phyloP scores from a whole-genome alignment of 306 rosid genomes.

The Gastrolobium villosum region DNA sequence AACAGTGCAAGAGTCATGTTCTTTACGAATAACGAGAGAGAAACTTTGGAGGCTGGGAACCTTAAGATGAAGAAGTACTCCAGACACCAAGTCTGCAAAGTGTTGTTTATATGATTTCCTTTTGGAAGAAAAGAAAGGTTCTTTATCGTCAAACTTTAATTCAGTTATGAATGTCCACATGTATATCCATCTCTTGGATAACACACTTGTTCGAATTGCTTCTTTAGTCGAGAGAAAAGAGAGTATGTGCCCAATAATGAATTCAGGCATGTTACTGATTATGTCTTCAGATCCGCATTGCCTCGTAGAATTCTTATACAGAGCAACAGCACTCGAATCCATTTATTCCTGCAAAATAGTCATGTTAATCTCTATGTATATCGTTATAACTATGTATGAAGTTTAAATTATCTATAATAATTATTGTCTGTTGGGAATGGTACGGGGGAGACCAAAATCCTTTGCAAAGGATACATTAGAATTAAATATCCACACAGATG shows the following conservation, averaged over 20 bases:
- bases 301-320: not conserved
- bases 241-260: conserved; percentile 21
- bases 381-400: too few species aligned
- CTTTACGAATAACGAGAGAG: not conserved
- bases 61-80: not conserved
- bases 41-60: conserved; percentile 1
- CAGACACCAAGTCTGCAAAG: not conserved
- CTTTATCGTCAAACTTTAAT: not conserved
- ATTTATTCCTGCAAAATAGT: not conserved
- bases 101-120: not conserved
- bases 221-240: conserved; percentile 16
- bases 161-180: conserved; percentile 29
- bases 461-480: too few species aligned
- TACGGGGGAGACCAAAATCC: too few species aligned
- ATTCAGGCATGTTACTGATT: conserved; percentile 31
- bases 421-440: too few species aligned
- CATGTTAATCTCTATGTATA: too few species aligned
- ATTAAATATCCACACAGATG: too few species aligned
- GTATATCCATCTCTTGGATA: conserved; percentile 36
- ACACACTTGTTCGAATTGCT: conserved; percentile 37
- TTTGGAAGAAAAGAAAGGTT: not conserved
- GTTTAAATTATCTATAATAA: too few species aligned
- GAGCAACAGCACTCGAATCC: not conserved
- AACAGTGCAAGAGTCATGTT: not conserved
- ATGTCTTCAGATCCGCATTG: not conserved